A percentile compares a stretch with the other conserved stretches of the same genome.
These are phyloP conservation scores for Schizopora paradoxa DNA, from an alignment of 1,284 basidiomycete genomes.

Conservation along the genomic window DNA sequence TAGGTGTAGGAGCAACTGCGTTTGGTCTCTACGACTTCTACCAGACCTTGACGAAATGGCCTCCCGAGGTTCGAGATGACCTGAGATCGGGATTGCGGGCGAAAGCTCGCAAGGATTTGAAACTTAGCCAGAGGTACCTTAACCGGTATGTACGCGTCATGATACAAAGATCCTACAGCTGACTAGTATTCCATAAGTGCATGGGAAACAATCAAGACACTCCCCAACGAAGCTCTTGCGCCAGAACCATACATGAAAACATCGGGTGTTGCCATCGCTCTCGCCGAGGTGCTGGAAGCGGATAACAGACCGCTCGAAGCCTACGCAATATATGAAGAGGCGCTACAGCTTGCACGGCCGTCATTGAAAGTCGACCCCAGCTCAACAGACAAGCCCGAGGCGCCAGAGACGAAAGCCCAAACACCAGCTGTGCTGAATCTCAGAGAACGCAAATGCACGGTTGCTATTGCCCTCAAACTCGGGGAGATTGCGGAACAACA, in stretches of 20 bases:
- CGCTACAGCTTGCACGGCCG: conserved; percentile 27
- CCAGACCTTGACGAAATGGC: conserved; percentile 58
- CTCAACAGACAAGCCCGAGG: too few species aligned
- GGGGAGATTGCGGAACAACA: conserved; percentile 50
- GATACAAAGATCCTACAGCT: not conserved
- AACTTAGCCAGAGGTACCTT: conserved; percentile 50
- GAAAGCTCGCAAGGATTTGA: conserved; percentile 54
- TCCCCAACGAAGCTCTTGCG: conserved; percentile 45
- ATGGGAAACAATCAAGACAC: conserved; percentile 47
- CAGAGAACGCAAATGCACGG: conserved; percentile 50
- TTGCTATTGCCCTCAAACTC: conserved; percentile 63
- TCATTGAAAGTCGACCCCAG: too few species aligned
- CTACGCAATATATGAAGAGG: conserved; percentile 42
- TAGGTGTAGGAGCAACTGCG: conserved; percentile 44
- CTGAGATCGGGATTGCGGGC: conserved; percentile 61
- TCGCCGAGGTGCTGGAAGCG: conserved; percentile 57
- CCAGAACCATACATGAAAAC: conserved; percentile 58
- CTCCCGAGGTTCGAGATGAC: conserved; percentile 54
- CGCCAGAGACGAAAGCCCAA: too few species aligned
- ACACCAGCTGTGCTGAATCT: conserved; percentile 27
- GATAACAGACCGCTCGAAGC: conserved; percentile 42
- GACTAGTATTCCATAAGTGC: conserved; percentile 40
- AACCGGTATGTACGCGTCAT: conserved; percentile 37
- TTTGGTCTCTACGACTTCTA: conserved; percentile 65
- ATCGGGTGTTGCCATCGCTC: conserved; percentile 61